A percentile compares a stretch with the other conserved stretches of the same genome.
phyloP scores from a whole-genome alignment of 2,329 filamentous ascomycete genomes.

The Diaporthe sp. region DNA sequence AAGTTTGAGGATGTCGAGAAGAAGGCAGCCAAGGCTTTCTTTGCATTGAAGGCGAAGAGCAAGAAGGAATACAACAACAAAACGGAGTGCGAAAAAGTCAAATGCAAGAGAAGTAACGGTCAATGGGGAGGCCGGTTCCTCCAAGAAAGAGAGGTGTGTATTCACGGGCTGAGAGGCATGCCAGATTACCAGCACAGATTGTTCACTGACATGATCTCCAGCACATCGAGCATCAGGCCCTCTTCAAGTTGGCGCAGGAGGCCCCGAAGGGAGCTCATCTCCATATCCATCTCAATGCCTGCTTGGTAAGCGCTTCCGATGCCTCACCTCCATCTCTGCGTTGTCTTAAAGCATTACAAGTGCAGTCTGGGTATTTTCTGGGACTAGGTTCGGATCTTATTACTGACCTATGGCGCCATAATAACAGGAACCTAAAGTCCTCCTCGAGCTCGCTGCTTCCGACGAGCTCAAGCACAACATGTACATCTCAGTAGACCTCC shows the following conservation, averaged over 20 bases:
- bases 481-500: constrained; percentile 74
- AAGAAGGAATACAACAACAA: background rate
- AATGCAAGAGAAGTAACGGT: background rate
- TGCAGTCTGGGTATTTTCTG: background rate
- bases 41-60: background rate
- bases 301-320: constrained; percentile 47
- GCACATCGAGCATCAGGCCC: constrained; percentile 64
- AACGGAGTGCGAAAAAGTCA: background rate
- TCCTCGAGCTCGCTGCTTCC: constrained; percentile 64
- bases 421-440: constrained; percentile 37
- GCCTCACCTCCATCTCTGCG: constrained; percentile 63
- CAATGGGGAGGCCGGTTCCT: background rate
- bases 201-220: background rate
- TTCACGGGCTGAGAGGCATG: background rate
- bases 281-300: constrained; percentile 84
- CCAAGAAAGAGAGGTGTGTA: background rate
- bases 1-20: background rate
- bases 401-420: background rate
- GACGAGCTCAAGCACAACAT: constrained; percentile 65
- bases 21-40: rapidly evolving
- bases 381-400: background rate
- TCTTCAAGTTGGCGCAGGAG: constrained; percentile 68
- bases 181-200: background rate
- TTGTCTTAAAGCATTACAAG: constrained; percentile 45
- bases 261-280: constrained; percentile 82